A percentile compares a stretch with the other conserved stretches of the same genome.
phyloP scores from a whole-genome alignment of 768 basidiomycete species.

The Stropharia rugosoannulata region DNA sequence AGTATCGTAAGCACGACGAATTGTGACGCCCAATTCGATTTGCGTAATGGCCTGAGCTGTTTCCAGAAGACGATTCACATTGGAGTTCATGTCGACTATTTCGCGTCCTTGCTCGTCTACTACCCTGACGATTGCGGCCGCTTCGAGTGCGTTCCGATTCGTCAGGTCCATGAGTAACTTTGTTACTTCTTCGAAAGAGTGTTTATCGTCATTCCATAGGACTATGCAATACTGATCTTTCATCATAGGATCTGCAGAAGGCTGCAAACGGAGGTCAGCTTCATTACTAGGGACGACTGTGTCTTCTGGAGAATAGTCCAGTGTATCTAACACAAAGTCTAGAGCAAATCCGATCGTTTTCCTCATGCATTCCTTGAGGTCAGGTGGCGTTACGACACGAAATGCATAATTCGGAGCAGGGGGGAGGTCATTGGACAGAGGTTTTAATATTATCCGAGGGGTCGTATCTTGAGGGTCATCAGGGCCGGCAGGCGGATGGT shows the following conservation, averaged over 20 bases:
- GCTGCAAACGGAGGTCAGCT: conserved; percentile 69
- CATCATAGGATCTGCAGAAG: conserved; percentile 75
- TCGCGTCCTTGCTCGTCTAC: conserved; percentile 83
- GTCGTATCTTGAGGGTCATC: conserved; percentile 35
- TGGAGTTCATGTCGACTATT: conserved; percentile 74
- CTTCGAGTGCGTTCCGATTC: conserved; percentile 54
- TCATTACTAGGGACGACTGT: conserved; percentile 64
- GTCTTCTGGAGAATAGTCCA: conserved; percentile 83
- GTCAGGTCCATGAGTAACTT: conserved; percentile 63
- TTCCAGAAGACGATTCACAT: conserved; percentile 58
- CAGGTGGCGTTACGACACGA: conserved; percentile 55
- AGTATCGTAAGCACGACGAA: conserved; percentile 83
- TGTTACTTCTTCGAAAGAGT: conserved; percentile 87
- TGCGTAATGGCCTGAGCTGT: conserved; percentile 78
- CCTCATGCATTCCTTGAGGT: conserved; percentile 72
- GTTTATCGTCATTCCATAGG: conserved; percentile 97
- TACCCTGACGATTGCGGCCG: conserved; percentile 49
- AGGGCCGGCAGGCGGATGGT: conserved; percentile 60
- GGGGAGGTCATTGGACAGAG: conserved; percentile 52
- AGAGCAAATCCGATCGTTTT: conserved; percentile 74
- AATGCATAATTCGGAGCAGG: conserved; percentile 60
- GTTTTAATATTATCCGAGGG: conserved; percentile 34
- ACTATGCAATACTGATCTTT: conserved; percentile 81
- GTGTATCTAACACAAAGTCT: conserved; percentile 80
- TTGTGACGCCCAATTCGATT: conserved; percentile 90